Evolutionary conservation across 2,329 filamentous ascomycete genomes (phyloP), one percentile per base, ranked within the genome.

Genomic region (Harringtonia lauricola): DNA sequence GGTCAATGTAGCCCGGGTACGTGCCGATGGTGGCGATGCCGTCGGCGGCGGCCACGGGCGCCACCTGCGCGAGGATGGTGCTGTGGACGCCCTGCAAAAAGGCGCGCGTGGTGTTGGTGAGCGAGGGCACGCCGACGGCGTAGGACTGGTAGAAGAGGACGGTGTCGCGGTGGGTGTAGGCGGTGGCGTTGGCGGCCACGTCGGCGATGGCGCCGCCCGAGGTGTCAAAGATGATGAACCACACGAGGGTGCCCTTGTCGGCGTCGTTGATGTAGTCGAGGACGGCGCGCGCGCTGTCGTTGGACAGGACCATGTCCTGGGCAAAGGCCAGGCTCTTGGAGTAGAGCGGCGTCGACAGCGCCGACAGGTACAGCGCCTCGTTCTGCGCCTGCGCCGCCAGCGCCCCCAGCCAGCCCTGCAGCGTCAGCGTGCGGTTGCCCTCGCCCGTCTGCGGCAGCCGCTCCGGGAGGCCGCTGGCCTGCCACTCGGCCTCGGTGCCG

Each of bases 1-100:
- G 67, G 53, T 82, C 77, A 3, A 83, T 70, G 49, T 82, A 83
- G 2, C 78, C 79, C 0, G 78, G 70, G 56, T 83, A 83, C 12
- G 74, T 71, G 12, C 70, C 71, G 37, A 18, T 8, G 34, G 17
- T 10, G 34, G 21, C 21, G 30, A 39, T 37, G n/a, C 14, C 37
- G 26, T 15, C 26, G 2, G 62, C 55, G 12, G n/a, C n/a, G n/a
- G n/a, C n/a, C n/a, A n/a, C n/a, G n/a, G n/a, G n/a, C n/a, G 64
- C 61, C 6, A 63, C 57, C 5, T 52, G 52, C 30, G 56, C 54
- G 31, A 76, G 45, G 13, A 62, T 34, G 26, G 64, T 24, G 52
- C 62, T 13, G 53, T 77, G 70, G 37, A 82, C 61, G 7, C 68
- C 69, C 15, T 64, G 59, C 33, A 80, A 55, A 43, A 81, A 80